These are phyloP conservation scores for Eucalyptus tenuipes DNA, from an alignment of 345 rosid genomes.

Conservation along the genomic window DNA sequence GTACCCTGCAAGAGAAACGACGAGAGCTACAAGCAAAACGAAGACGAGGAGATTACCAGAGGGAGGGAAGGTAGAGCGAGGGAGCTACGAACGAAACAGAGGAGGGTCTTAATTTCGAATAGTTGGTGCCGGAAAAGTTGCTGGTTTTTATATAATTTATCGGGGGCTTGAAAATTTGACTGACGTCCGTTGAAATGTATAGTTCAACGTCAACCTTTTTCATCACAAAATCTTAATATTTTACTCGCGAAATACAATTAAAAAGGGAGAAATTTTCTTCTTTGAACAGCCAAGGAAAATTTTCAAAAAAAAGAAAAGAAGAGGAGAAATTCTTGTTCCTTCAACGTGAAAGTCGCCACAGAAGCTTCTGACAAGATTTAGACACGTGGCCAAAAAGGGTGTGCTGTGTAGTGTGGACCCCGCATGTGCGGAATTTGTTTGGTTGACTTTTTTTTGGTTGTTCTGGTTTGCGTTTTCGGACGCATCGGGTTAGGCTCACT, in stretches of 20 bases:
- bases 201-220: background rate
- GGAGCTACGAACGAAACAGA: background rate
- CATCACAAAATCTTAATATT: background rate
- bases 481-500: background rate
- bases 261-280: background rate
- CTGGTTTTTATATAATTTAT: background rate
- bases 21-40: background rate
- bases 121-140: background rate
- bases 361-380: background rate
- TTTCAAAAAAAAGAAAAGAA: background rate
- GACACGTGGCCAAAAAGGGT: background rate
- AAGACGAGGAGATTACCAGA: background rate
- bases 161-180: background rate
- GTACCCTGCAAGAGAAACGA: background rate
- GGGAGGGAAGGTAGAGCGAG: background rate
- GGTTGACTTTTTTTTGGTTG: background rate
- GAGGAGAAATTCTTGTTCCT: background rate
- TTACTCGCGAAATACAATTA: background rate
- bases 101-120: background rate
- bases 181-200: background rate
- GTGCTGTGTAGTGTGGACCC: background rate
- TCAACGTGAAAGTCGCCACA: background rate
- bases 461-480: background rate
- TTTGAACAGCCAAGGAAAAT: background rate
- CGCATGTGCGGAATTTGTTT: background rate